Base-by-base conservation (phyloP, 2,329 filamentous ascomycete genomes). In the Torrubiella hemipterigena region DNA sequence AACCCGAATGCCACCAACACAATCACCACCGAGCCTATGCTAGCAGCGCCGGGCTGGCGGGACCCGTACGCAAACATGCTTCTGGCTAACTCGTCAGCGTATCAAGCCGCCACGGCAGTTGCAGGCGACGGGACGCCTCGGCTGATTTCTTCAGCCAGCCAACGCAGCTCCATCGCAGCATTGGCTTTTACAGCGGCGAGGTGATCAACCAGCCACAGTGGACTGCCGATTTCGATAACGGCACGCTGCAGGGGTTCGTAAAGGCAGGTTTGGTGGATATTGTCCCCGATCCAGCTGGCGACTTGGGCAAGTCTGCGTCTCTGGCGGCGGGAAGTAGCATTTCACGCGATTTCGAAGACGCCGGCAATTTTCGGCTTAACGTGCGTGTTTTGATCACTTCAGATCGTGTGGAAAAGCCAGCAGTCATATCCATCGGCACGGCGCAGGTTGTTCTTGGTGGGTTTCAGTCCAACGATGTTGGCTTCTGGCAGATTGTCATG, bases 111-210 rank as follows among this genome's bases (percentile, higher is more conserved):
- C 8, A 17, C 9, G 6, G 21, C 12, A 4, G 21, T 31, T 9
- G 7, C 12, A 11, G 19, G 21, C 30, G 21, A 23, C 17, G 21
- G 13, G 16, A 10, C 18, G 13, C n/a, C n/a, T n/a, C n/a, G n/a
- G 14, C 11, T 10, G 30, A 31, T 16, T 31, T 31, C 19, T 31
- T 31, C 16, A 15, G 19, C 19, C 23, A 31, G 8, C 20, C 20
- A 6, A 25, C 21, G 18, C 14, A 8, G 6, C 13, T 7, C 9
- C 12, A 31, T 10, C 20, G 16, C n/a, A 31, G 25, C 20, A 18
- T 24, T 6, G 30, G 30, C 18, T 31, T 31, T 17, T 31, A 31
- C 19, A 31, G 21, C 30, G 30, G 30, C 30, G 5, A 5, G 5
- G 21, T 14, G 7, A 25, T 21, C 7, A 13, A 24, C 5, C 13